Percentiles rank a stretch among this genome's conserved stretches.
phyloP scores from a whole-genome alignment of 768 basidiomycete species.

The Agrocybe praecox region DNA sequence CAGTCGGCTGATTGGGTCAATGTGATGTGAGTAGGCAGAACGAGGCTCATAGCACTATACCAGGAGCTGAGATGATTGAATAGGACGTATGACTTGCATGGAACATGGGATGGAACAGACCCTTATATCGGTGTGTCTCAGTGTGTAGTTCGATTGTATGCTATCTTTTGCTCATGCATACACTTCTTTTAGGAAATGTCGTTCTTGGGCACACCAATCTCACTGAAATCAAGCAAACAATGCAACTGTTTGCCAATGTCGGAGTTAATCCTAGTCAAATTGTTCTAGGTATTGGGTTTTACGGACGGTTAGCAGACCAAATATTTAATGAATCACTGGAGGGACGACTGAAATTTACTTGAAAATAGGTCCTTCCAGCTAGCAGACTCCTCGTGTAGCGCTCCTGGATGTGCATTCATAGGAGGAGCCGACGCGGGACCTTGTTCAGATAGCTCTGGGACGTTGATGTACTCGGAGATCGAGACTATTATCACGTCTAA shows the following conservation, averaged over 20 bases:
- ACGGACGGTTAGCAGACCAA: slow-evolving; percentile 17
- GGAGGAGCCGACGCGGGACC: slow-evolving; percentile 17
- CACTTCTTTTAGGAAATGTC: slow-evolving; percentile 12
- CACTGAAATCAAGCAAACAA: slow-evolving; percentile 25
- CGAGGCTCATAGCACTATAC: no score
- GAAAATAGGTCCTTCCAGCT: slow-evolving; percentile 25
- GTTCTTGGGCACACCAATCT: slow-evolving; percentile 19
- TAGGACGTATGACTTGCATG: slow-evolving; percentile 30
- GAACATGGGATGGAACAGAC: slow-evolving; percentile 24
- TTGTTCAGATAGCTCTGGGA: slow-evolving; percentile 12
- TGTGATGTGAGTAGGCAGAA: neutral
- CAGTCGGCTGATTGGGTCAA: slow-evolving; percentile 22
- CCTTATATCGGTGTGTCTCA: slow-evolving; percentile 8
- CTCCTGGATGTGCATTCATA: slow-evolving; percentile 20
- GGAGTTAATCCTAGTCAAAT: slow-evolving; percentile 23
- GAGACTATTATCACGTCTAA: slow-evolving; percentile 12
- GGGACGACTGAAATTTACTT: no score
- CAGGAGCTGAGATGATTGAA: neutral
- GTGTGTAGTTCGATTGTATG: no score
- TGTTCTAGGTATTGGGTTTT: slow-evolving; percentile 24
- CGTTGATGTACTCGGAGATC: slow-evolving; percentile 16
- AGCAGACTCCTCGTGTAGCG: slow-evolving; percentile 14
- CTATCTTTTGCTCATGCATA: no score
- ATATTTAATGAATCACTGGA: no score
- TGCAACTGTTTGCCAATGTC: slow-evolving; percentile 22